Evolutionary conservation across 306 rosid species (phyloP).

Genomic region (Prunus davidiana): DNA sequence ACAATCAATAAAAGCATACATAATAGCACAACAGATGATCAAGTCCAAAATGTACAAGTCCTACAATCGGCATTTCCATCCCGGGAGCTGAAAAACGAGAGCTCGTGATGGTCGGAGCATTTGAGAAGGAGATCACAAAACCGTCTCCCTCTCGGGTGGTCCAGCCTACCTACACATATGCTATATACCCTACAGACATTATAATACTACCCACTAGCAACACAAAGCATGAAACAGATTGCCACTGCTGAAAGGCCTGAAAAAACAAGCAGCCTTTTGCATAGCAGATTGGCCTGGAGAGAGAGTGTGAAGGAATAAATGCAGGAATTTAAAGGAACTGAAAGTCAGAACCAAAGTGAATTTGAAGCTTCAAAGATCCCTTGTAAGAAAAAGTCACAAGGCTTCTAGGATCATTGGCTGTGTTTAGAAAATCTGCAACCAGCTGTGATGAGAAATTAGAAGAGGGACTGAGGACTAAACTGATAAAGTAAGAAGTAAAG

Average conservation of each 20-base stretch:
- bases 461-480: conserved; percentile 1
- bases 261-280: conserved; percentile 41
- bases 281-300: conserved; percentile 15
- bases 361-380: conserved; percentile 19
- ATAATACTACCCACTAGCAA: neutral
- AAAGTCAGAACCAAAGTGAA: neutral
- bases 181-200: neutral
- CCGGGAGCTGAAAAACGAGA: conserved; percentile 51
- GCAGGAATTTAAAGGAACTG: neutral
- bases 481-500: neutral
- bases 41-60: conserved; percentile 12
- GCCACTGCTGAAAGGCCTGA: conserved; percentile 36
- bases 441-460: conserved; percentile 14
- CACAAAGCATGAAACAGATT: conserved; percentile 10
- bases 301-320: neutral
- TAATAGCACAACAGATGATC: neutral
- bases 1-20: neutral
- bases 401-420: conserved; percentile 35
- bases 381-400: conserved; percentile 2
- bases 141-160: conserved; percentile 57
- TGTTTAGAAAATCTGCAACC: conserved; percentile 44
- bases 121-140: conserved; percentile 69
- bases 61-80: conserved; percentile 22
- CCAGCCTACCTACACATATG: conserved; percentile 2
- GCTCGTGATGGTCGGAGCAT: conserved; percentile 42